Base-by-base conservation (phyloP, 148 eudicot species). In the Vaccinium darrowii region DNA sequence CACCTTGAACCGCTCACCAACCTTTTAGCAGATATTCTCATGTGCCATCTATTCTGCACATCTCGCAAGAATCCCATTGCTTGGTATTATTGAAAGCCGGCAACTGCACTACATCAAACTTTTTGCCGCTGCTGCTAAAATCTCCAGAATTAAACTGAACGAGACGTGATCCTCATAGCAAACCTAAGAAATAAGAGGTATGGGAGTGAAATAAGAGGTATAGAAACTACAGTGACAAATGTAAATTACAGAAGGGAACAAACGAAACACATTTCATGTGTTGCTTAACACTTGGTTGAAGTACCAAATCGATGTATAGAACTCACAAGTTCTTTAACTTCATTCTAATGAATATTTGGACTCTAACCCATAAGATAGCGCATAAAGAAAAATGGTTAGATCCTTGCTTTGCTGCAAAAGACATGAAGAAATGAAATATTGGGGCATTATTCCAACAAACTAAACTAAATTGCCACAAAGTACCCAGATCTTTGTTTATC, bases 21-120 rank as follows among this genome's bases (percentile, higher is more conserved):
- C 85, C 85, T 89, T 87, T 91, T 85, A 79, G 47, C 85, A 83
- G 84, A 87, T 84, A 89, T 86, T 88, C 88, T 85, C 53, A 9
- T 78, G 88, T 86, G 84, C 90, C 90, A 91, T 91, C 88, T 65
- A 85, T 90, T 90, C 89, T 84, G 51, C 90, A 88, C 90, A 91
- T 88, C 84, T 87, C 79, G 86, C 80, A 76, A 87, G 88, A 88
- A 89, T 88, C 87, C 81, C 83, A 79, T 63, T 83, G 81, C 79
- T 82, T 84, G 82, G 75, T 57, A 84, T 84, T 81, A 87, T 87
- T 82, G 85, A 83, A 52, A 85, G 79, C 69, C 78, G 76, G 87
- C 93, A 88, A 88, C 88, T 27, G 82, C 51, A 79, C 52, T 63
- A 72, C 30, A 69, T n/a, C 74, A 79, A 84, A 83, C 83, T 84